Conservation (phyloP, 163 green algal genomes). For the Scenedesmus sp. region DNA sequence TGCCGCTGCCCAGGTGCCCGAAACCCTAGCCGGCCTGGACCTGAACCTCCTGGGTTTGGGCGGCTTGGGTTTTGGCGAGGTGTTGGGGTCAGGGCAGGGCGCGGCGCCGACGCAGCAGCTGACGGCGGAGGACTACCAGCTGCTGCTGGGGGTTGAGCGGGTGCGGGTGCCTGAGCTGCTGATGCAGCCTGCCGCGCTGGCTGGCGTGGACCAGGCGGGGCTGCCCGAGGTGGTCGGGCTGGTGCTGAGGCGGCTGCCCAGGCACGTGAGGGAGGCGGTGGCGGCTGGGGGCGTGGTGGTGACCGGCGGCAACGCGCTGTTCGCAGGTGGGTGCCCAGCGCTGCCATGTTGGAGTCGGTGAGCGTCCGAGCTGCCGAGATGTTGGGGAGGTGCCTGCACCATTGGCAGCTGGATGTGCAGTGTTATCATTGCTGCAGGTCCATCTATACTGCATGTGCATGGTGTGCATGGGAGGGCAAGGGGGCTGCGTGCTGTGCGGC, state of each 20-base stretch:
- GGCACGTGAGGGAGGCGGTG: conserved; percentile 27
- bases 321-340: conserved; percentile 6
- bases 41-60: conserved; percentile 36
- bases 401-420: too few species aligned
- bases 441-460: too few species aligned
- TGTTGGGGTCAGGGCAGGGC: background rate
- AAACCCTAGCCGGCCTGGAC: conserved; percentile 19
- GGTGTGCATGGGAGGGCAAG: too few species aligned
- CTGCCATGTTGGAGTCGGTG: background rate
- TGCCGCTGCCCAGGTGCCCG: background rate
- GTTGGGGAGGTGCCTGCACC: too few species aligned
- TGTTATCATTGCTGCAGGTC: too few species aligned
- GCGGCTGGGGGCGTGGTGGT: conserved; percentile 45
- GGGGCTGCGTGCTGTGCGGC: too few species aligned
- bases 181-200: conserved; percentile 57
- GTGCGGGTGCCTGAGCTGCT: conserved; percentile 62
- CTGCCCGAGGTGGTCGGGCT: conserved; percentile 54
- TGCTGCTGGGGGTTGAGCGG: conserved; percentile 61
- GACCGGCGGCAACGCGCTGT: conserved; percentile 53
- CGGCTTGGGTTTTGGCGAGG: conserved; percentile 34
- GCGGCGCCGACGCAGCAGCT: background rate
- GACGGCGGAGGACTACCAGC: conserved; percentile 47
- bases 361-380: too few species aligned
- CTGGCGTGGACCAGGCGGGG: conserved; percentile 54
- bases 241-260: conserved; percentile 40